phyloP scores from a whole-genome alignment of 257 asterid species.

The Solanum dulcamara region DNA sequence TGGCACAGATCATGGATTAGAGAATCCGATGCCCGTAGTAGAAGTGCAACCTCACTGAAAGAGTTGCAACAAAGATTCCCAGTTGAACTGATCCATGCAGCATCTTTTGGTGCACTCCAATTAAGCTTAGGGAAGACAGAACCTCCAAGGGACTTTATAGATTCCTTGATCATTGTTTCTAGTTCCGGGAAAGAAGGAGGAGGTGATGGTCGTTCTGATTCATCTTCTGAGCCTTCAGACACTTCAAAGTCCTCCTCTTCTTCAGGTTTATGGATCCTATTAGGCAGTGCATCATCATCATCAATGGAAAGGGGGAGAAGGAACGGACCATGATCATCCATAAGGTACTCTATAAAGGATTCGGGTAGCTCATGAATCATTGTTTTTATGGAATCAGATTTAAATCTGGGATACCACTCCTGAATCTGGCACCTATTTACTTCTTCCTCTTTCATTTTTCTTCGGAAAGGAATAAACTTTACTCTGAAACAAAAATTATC shows the following conservation, averaged over 20 bases:
- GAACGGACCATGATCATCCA: conserved; percentile 57
- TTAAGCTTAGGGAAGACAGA: conserved; percentile 82
- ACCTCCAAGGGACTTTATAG: conserved; percentile 71
- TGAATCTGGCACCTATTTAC: conserved; percentile 82
- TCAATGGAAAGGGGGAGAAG: conserved; percentile 67
- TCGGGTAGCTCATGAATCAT: conserved; percentile 58
- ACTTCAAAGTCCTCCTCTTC: conserved; percentile 59
- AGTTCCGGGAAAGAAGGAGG: conserved; percentile 79
- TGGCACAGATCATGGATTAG: conserved; percentile 62
- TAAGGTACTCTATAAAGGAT: conserved; percentile 57
- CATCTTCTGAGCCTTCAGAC: conserved; percentile 57
- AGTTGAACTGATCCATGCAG: conserved; percentile 81
- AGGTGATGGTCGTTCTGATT: conserved; percentile 43
- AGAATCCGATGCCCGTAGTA: conserved; percentile 71
- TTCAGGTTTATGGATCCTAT: conserved; percentile 56
- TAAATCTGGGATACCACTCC: conserved; percentile 85
- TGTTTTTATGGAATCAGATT: conserved; percentile 53
- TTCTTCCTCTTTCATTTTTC: conserved; percentile 58
- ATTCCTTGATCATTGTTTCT: conserved; percentile 41
- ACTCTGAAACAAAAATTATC: not conserved
- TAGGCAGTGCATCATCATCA: conserved; percentile 64
- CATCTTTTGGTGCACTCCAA: conserved; percentile 89
- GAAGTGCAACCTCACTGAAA: conserved; percentile 68
- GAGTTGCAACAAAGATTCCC: conserved; percentile 64
- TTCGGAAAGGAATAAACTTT: not conserved